These are phyloP conservation scores for Luvunga scandens DNA, from an alignment of 345 rosid genomes.

Conservation along the genomic window DNA sequence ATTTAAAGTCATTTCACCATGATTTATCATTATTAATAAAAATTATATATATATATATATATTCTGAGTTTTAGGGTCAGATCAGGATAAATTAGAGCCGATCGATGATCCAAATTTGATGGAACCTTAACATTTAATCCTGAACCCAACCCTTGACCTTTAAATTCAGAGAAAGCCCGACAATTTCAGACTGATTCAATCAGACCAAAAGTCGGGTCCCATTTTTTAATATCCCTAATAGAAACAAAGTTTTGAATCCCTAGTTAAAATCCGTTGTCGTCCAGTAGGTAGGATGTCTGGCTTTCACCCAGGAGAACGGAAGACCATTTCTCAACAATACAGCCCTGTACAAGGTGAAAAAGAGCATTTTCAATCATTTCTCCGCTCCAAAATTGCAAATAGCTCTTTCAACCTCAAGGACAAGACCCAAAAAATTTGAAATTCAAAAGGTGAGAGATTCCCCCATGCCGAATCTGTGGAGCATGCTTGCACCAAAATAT, in stretches of 20 bases:
- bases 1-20: too few relatives aligned
- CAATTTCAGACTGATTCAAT: accelerated
- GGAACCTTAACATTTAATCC: too few relatives aligned
- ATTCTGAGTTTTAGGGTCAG: too few relatives aligned
- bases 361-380: background rate
- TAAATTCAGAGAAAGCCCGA: too few relatives aligned
- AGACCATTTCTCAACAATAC: background rate
- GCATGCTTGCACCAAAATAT: conserved; percentile 48
- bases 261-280: conserved; percentile 55
- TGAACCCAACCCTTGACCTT: too few relatives aligned
- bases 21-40: too few relatives aligned
- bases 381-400: background rate
- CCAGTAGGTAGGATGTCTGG: conserved; percentile 96
- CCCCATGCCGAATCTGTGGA: conserved; percentile 26
- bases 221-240: too few relatives aligned
- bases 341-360: background rate
- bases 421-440: background rate
- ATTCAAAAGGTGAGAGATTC: background rate
- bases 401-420: background rate
- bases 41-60: too few relatives aligned
- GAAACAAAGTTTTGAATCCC: too few relatives aligned
- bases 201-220: too few relatives aligned
- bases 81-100: too few relatives aligned
- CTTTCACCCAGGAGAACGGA: conserved; percentile 76
- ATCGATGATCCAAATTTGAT: too few relatives aligned